phyloP scores from a whole-genome alignment of 371 early-diverging fungal species.

The Mortierella sp. region DNA sequence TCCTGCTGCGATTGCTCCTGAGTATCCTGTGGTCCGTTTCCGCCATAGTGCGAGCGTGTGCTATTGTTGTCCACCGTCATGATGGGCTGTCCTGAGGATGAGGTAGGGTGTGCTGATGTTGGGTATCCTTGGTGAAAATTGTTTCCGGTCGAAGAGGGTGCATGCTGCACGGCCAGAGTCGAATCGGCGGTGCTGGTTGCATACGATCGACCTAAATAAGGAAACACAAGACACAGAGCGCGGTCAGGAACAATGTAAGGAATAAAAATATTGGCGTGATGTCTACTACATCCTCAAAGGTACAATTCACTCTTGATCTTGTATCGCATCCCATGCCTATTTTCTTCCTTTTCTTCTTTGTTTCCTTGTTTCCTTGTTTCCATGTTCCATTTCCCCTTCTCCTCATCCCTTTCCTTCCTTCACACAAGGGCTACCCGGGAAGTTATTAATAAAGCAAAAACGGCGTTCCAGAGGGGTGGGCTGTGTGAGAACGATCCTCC shows the following conservation, averaged over 20 bases:
- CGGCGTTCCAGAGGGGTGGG: neutral
- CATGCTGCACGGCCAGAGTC: neutral
- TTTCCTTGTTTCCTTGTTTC: constrained; percentile 1
- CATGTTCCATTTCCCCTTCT: neutral
- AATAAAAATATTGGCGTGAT: neutral
- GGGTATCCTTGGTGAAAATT: neutral
- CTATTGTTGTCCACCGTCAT: neutral
- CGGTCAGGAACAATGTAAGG: neutral
- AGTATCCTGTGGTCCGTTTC: constrained; percentile 5
- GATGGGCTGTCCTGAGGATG: neutral
- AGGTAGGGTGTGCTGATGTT: neutral
- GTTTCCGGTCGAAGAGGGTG: neutral
- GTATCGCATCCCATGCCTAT: neutral
- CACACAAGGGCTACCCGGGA: neutral
- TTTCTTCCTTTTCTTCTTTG: neutral
- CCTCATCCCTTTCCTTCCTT: neutral
- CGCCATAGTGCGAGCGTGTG: neutral
- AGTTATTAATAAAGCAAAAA: constrained; percentile 7
- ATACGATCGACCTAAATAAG: constrained; percentile 22
- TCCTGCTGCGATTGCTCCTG: constrained; percentile 16
- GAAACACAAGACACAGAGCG: neutral
- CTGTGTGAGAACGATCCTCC: neutral
- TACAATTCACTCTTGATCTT: neutral
- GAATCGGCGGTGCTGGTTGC: constrained; percentile 4
- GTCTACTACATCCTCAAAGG: neutral